A percentile compares a stretch with the other conserved stretches of the same genome.
Evolutionary conservation across 352 stramenopile species (phyloP).

Genomic region (Pythium grandisporangium): DNA sequence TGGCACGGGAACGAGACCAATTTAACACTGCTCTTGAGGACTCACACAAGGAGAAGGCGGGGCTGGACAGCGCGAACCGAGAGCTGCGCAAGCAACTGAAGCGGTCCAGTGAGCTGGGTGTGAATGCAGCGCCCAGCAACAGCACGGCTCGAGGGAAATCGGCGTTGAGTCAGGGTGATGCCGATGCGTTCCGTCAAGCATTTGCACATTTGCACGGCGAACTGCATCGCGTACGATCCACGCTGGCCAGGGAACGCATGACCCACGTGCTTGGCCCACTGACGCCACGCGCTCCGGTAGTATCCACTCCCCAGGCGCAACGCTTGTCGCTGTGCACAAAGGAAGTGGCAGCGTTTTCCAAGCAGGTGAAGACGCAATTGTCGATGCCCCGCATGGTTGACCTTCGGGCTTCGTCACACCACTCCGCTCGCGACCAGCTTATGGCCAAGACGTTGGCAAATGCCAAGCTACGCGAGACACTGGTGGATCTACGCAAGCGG

Average conservation of each 20-base stretch:
- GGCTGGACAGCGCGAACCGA: constrained; percentile 56
- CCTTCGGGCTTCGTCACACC: constrained; percentile 18
- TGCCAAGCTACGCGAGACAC: constrained; percentile 24
- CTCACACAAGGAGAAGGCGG: constrained; percentile 75
- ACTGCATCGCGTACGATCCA: constrained; percentile 33
- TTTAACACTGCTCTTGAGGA: constrained; percentile 66
- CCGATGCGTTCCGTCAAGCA: constrained; percentile 45
- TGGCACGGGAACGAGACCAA: constrained; percentile 63
- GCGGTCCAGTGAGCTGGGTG: constrained; percentile 40
- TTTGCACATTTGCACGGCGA: constrained; percentile 49
- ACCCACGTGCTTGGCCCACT: constrained; percentile 30
- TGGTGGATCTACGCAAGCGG: constrained; percentile 30
- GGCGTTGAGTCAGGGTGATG: constrained; percentile 27
- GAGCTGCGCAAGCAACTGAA: constrained; percentile 78
- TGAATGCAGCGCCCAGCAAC: background rate
- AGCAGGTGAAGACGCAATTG: constrained; percentile 41
- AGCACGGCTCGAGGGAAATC: constrained; percentile 14
- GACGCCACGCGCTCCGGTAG: background rate
- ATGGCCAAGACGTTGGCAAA: constrained; percentile 39
- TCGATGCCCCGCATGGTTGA: constrained; percentile 66
- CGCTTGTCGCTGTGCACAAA: constrained; percentile 24
- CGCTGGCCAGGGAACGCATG: constrained; percentile 49
- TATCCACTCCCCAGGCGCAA: constrained; percentile 4
- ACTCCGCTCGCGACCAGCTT: constrained; percentile 32
- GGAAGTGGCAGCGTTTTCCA: constrained; percentile 39